phyloP scores from a whole-genome alignment of 2,329 filamentous ascomycete species.

The Byssothecium circinans region DNA sequence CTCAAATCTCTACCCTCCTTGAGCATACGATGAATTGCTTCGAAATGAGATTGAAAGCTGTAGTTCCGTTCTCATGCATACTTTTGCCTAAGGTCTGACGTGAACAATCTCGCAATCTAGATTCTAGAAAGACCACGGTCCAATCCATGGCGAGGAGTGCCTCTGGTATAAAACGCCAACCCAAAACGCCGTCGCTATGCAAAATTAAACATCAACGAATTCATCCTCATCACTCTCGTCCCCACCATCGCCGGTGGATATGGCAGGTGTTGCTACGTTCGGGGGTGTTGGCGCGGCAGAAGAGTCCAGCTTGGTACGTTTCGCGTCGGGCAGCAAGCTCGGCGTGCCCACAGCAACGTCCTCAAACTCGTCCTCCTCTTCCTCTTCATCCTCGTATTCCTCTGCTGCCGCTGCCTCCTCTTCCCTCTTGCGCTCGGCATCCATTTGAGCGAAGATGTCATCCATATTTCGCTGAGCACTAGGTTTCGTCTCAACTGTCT shows the following conservation, averaged over 20 bases:
- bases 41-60: neutral
- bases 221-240: constrained; percentile 52
- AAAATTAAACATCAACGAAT: constrained; percentile 48
- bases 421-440: constrained; percentile 57
- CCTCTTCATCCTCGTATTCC: constrained; percentile 49
- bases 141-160: too few relatives aligned
- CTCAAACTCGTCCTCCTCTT: constrained; percentile 51
- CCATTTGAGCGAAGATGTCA: constrained; percentile 68
- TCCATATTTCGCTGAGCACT: constrained; percentile 60
- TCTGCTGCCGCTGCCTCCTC: constrained; percentile 44
- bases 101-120: too few relatives aligned
- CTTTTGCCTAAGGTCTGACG: too few relatives aligned
- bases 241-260: constrained; percentile 46
- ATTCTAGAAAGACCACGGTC: too few relatives aligned
- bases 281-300: constrained; percentile 40
- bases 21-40: neutral
- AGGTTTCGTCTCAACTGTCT: constrained; percentile 56
- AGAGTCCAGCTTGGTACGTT: constrained; percentile 64
- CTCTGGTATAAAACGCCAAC: constrained; percentile 19
- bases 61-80: too few relatives aligned
- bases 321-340: constrained; percentile 49
- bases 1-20: too few relatives aligned
- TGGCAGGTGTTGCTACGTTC: constrained; percentile 37
- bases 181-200: constrained; percentile 36
- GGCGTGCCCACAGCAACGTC: constrained; percentile 38